Evolutionary conservation across 495 filamentous ascomycete genomes (phyloP).

Genomic region (Penicillium paxilli): DNA sequence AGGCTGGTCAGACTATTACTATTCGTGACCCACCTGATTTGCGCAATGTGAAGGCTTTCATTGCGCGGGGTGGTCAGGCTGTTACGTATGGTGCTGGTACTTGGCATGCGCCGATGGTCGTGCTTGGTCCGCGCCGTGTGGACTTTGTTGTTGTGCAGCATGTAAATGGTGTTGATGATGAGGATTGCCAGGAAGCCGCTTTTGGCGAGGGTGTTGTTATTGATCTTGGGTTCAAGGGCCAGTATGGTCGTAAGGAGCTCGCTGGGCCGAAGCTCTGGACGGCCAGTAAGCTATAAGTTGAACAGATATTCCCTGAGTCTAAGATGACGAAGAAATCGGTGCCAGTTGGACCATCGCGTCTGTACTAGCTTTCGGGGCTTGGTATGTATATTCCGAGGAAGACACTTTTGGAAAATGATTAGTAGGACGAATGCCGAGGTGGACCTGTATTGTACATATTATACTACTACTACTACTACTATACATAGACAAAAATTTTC

Average conservation of each 20-base stretch:
- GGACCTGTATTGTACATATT: constrained; percentile 7
- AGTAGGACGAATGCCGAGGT: not conserved
- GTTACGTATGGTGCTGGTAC: constrained; percentile 90
- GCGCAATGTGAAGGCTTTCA: constrained; percentile 67
- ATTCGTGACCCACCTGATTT: constrained; percentile 73
- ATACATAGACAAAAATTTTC: not conserved
- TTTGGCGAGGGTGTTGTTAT: constrained; percentile 45
- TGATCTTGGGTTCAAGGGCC: constrained; percentile 29
- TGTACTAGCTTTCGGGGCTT: too few relatives aligned
- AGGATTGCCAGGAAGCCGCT: constrained; percentile 88
- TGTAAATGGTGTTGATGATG: constrained; percentile 76
- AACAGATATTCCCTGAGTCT: too few relatives aligned
- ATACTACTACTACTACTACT: too few relatives aligned
- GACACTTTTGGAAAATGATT: too few relatives aligned
- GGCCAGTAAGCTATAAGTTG: constrained; percentile 19
- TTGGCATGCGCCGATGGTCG: constrained; percentile 98
- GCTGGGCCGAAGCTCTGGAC: constrained; percentile 27
- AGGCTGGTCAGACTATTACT: constrained; percentile 29
- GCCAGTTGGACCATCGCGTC: too few relatives aligned
- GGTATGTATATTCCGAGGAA: too few relatives aligned
- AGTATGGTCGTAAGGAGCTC: constrained; percentile 35
- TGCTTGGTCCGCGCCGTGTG: constrained; percentile 65
- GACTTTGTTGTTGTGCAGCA: constrained; percentile 90
- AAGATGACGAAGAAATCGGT: too few relatives aligned
- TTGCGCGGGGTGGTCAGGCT: constrained; percentile 76